phyloP scores from a whole-genome alignment of 768 basidiomycete species.

The Dacryopinax spathularia region DNA sequence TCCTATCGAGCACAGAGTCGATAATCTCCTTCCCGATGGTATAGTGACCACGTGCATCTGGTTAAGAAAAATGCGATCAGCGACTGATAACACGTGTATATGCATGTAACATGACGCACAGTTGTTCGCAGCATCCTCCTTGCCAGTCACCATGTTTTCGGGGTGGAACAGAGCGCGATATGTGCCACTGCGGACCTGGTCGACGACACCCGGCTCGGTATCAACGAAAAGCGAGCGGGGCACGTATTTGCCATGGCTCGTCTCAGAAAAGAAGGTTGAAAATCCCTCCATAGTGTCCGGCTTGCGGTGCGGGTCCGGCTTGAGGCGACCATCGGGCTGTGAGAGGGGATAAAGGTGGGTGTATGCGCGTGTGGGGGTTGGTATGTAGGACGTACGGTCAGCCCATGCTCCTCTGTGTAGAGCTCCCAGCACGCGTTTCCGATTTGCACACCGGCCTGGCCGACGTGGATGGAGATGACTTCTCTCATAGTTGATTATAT shows the following conservation, averaged over 20 bases:
- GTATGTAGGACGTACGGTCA: no score
- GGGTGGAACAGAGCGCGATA: conserved; percentile 98
- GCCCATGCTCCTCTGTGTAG: conserved; percentile 95
- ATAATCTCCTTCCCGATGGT: conserved; percentile 98
- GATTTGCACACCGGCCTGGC: conserved; percentile 87
- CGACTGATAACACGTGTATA: neutral
- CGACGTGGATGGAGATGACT: conserved; percentile 97
- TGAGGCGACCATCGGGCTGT: neutral
- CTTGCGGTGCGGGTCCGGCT: neutral
- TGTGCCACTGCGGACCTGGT: conserved; percentile 88
- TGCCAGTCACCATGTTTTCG: conserved; percentile 93
- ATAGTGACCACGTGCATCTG: conserved; percentile 97
- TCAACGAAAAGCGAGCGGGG: conserved; percentile 96
- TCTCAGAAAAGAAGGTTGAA: conserved; percentile 99
- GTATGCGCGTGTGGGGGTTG: no score
- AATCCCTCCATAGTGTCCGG: conserved; percentile 31
- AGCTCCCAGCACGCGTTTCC: conserved; percentile 99
- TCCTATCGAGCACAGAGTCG: conserved; percentile 91
- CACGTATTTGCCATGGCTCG: conserved; percentile 90
- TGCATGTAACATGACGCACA: no score
- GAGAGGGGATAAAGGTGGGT: neutral
- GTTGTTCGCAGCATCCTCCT: conserved; percentile 99
- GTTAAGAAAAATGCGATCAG: conserved; percentile 5
- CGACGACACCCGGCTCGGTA: conserved; percentile 93
- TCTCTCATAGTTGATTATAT: conserved; percentile 25